phyloP scores from a whole-genome alignment of 257 asterid species.

The Anisodus acutangulus region DNA sequence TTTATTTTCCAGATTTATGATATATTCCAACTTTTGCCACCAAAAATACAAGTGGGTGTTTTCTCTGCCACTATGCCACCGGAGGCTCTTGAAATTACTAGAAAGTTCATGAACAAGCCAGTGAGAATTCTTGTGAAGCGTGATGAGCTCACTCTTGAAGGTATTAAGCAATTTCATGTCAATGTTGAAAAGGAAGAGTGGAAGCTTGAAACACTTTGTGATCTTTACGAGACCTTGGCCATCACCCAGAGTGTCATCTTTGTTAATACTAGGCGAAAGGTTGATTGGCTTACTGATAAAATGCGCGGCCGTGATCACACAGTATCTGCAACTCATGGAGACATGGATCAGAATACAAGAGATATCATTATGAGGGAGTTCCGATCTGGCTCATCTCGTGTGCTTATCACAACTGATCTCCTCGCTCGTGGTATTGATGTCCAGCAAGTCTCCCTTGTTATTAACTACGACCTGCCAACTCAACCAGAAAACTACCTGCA shows the following conservation, averaged over 20 bases:
- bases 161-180: constrained; percentile 26
- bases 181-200: constrained; percentile 22
- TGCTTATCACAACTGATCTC: constrained; percentile 64
- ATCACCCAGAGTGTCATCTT: constrained; percentile 70
- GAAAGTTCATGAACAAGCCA: constrained; percentile 68
- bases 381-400: constrained; percentile 65
- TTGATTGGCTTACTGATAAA: constrained; percentile 48
- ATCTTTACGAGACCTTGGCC: constrained; percentile 25
- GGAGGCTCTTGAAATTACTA: constrained; percentile 67
- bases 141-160: constrained; percentile 61
- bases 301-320: constrained; percentile 26
- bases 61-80: constrained; percentile 38
- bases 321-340: constrained; percentile 38
- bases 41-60: constrained; percentile 68
- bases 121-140: constrained; percentile 66
- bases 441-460: constrained; percentile 66
- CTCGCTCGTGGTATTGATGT: constrained; percentile 72
- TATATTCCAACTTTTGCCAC: constrained; percentile 57
- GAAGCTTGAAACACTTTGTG: constrained; percentile 14
- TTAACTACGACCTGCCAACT: constrained; percentile 62
- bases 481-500: constrained; percentile 72
- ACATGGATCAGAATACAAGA: constrained; percentile 69
- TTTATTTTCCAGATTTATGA: constrained; percentile 24
- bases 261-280: constrained; percentile 67
- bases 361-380: constrained; percentile 68